Conservation (phyloP, 139 green algal genomes). For the Diplosphaera chodatii region DNA sequence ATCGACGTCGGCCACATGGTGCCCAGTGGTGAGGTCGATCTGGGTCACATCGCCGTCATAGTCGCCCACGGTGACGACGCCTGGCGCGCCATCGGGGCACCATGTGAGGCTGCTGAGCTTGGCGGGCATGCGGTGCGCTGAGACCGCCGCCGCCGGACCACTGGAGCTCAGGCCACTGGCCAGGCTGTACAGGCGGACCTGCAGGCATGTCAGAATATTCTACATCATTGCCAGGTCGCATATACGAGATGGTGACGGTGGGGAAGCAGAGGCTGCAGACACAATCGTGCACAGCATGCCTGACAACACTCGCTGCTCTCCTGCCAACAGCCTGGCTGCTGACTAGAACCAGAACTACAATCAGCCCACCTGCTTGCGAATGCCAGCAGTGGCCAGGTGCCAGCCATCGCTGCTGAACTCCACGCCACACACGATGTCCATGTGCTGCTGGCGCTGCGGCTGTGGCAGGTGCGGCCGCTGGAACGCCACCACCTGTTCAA, state of each 20-base stretch:
- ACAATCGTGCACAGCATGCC: no score
- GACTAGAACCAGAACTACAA: no score
- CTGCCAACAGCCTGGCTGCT: no score
- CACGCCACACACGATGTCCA: conserved; percentile 53
- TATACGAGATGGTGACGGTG: no score
- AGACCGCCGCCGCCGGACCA: conserved; percentile 14
- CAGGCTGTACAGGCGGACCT: conserved; percentile 35
- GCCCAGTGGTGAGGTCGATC: conserved; percentile 55
- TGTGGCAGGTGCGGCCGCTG: background rate
- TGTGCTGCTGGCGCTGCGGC: conserved; percentile 6
- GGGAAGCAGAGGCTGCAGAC: no score
- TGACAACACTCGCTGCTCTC: no score
- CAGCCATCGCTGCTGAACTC: conserved; percentile 54
- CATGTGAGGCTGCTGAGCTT: conserved; percentile 79
- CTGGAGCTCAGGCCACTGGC: background rate
- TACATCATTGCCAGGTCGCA: no score
- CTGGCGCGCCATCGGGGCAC: conserved; percentile 39
- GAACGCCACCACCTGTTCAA: conserved; percentile 14
- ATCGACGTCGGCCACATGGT: conserved; percentile 52
- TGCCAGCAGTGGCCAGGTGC: conserved; percentile 49
- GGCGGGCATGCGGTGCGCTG: conserved; percentile 38
- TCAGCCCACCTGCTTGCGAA: conserved; percentile 44
- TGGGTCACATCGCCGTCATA: conserved; percentile 67
- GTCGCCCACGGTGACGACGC: conserved; percentile 64
- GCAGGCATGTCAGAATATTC: no score